A percentile compares a stretch with the other conserved stretches of the same genome.
These are phyloP conservation scores for Pueraria montana DNA, from an alignment of 306 rosid species.

Conservation along the genomic window DNA sequence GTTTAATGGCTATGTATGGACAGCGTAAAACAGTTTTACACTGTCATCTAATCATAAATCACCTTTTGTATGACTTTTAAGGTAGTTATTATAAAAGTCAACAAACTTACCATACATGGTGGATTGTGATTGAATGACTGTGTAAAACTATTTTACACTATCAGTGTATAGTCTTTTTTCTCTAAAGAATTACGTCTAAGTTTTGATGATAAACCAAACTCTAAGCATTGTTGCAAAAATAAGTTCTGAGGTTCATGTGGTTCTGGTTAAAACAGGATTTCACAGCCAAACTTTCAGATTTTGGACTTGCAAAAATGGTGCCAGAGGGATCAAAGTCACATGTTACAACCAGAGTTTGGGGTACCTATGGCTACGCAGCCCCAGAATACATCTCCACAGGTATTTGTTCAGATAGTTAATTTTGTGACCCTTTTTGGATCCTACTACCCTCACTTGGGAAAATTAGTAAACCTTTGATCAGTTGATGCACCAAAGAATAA, in stretches of 20 bases:
- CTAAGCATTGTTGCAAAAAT: background rate
- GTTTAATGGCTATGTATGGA: too few relatives aligned
- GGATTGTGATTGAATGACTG: too few relatives aligned
- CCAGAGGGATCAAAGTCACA: slow-evolving; percentile 9
- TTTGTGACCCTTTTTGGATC: background rate
- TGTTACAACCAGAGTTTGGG: slow-evolving; percentile 3
- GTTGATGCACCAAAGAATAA: background rate
- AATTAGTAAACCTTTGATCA: background rate
- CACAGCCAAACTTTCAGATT: slow-evolving; percentile 1
- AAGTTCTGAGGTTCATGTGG: background rate
- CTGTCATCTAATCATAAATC: too few relatives aligned
- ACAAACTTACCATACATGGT: too few relatives aligned
- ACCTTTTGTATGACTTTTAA: too few relatives aligned
- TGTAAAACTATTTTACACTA: too few relatives aligned
- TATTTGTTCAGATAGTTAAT: background rate
- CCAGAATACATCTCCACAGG: slow-evolving; percentile 6
- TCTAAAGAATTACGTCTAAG: too few relatives aligned
- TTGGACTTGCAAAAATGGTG: slow-evolving; percentile 7
- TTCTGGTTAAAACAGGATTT: background rate
- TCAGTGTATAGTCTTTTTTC: too few relatives aligned
- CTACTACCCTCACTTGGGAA: background rate
- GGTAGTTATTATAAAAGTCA: too few relatives aligned
- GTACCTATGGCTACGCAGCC: slow-evolving; percentile 1
- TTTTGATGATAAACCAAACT: too few relatives aligned
- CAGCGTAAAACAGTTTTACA: too few relatives aligned